phyloP scores from a whole-genome alignment of 805 yeast species.

The Citeromyces matritensis region DNA sequence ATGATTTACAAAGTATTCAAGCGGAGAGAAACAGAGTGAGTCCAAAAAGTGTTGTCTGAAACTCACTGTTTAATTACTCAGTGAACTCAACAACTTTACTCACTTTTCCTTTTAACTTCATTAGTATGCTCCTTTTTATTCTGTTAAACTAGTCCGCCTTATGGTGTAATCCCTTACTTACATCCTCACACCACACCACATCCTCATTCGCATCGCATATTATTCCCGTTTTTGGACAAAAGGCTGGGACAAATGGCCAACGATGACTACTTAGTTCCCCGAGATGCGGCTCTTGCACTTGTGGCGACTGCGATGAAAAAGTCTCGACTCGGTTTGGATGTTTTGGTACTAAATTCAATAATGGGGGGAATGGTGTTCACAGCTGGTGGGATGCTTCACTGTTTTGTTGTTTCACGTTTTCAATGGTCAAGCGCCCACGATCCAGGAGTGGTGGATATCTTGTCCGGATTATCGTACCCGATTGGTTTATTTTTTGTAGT shows the following conservation, averaged over 20 bases:
- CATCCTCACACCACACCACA: too few relatives aligned
- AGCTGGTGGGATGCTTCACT: slow-evolving; percentile 59
- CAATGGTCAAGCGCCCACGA: slow-evolving; percentile 22
- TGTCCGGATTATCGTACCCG: slow-evolving; percentile 52
- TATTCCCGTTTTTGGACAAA: too few relatives aligned
- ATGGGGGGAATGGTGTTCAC: slow-evolving; percentile 59
- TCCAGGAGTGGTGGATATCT: slow-evolving; percentile 35
- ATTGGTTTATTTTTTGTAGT: slow-evolving; percentile 67
- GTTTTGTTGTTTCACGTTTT: slow-evolving; percentile 36
- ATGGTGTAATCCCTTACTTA: too few relatives aligned
- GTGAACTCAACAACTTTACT: too few relatives aligned
- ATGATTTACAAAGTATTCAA: too few relatives aligned
- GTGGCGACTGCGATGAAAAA: slow-evolving; percentile 82
- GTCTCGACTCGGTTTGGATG: slow-evolving; percentile 46
- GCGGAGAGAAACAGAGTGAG: too few relatives aligned
- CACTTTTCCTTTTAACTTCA: too few relatives aligned
- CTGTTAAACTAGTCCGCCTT: too few relatives aligned
- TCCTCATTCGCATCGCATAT: too few relatives aligned
- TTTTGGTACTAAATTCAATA: slow-evolving; percentile 46
- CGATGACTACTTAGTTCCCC: slow-evolving; percentile 52
- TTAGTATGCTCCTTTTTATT: too few relatives aligned
- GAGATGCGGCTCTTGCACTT: slow-evolving; percentile 72
- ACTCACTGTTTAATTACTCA: too few relatives aligned
- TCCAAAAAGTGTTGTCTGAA: too few relatives aligned
- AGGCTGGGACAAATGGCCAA: slow-evolving; percentile 14